phyloP scores from a whole-genome alignment of 768 basidiomycete species.

The Ramaria rubella region DNA sequence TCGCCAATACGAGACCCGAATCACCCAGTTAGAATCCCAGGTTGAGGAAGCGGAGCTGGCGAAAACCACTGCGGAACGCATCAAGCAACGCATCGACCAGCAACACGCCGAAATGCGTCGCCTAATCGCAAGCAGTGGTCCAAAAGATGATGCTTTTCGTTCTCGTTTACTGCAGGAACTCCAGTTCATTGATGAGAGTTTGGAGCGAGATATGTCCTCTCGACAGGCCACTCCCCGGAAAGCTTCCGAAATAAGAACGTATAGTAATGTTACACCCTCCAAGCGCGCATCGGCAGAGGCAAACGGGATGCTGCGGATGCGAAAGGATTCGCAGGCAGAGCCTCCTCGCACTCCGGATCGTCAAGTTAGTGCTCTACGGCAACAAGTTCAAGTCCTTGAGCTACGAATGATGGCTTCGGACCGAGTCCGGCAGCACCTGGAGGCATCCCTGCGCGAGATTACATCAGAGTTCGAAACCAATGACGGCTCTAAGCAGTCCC shows the following conservation, averaged over 20 bases:
- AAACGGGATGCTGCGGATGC: conserved; percentile 31
- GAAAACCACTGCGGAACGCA: conserved; percentile 42
- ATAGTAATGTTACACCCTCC: conserved; percentile 43
- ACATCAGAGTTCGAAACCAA: conserved; percentile 54
- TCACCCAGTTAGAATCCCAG: conserved; percentile 55
- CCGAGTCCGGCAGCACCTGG: conserved; percentile 58
- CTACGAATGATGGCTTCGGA: conserved; percentile 63
- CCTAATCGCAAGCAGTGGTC: conserved; percentile 50
- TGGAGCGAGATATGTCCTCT: conserved; percentile 44
- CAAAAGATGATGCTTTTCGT: conserved; percentile 57
- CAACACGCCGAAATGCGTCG: conserved; percentile 69
- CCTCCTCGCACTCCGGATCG: conserved; percentile 35
- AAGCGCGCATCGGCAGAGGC: conserved; percentile 28
- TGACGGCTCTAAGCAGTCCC: conserved; percentile 58
- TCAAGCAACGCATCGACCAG: conserved; percentile 55
- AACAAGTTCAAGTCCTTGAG: conserved; percentile 62
- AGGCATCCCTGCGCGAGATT: conserved; percentile 51
- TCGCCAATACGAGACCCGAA: conserved; percentile 56
- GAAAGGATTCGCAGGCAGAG: conserved; percentile 27
- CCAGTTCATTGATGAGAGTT: conserved; percentile 50
- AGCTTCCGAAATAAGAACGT: conserved; percentile 29
- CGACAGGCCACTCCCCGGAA: conserved; percentile 27
- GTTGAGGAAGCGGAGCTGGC: conserved; percentile 51
- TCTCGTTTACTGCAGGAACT: conserved; percentile 56
- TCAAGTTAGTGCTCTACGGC: conserved; percentile 45